These are phyloP conservation scores for Alternaria sp. DNA, from an alignment of 2,329 filamentous ascomycete species.

Conservation along the genomic window DNA sequence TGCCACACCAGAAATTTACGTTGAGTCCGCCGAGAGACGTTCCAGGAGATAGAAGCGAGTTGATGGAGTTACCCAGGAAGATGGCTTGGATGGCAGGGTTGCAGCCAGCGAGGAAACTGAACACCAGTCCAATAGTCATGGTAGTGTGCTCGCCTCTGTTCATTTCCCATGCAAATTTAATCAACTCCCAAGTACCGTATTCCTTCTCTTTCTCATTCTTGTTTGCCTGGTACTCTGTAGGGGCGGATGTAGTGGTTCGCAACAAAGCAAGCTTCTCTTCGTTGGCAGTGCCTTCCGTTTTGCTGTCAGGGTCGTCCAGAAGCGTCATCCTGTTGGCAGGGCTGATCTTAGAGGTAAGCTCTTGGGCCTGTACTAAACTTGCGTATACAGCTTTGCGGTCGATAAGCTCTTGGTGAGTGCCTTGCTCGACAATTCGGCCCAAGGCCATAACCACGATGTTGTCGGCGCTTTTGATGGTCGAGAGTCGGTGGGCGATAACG, in stretches of 20 bases:
- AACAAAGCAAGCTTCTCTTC: slow-evolving; percentile 40
- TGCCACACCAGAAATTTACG: slow-evolving; percentile 65
- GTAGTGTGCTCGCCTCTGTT: slow-evolving; percentile 46
- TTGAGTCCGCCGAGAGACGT: slow-evolving; percentile 69
- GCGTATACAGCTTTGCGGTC: slow-evolving; percentile 77
- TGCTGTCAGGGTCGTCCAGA: slow-evolving; percentile 28
- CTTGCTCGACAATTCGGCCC: slow-evolving; percentile 91
- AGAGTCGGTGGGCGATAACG: slow-evolving; percentile 93
- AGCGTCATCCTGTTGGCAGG: slow-evolving; percentile 33
- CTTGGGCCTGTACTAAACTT: slow-evolving; percentile 87
- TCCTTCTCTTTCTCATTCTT: slow-evolving; percentile 37
- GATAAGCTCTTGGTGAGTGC: slow-evolving; percentile 83
- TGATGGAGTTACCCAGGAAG: slow-evolving; percentile 88
- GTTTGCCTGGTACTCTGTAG: slow-evolving; percentile 68
- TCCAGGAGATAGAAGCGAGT: slow-evolving; percentile 67
- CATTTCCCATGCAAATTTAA: slow-evolving; percentile 45
- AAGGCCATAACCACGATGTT: slow-evolving; percentile 94
- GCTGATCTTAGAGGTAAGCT: slow-evolving; percentile 51
- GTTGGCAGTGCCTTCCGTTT: slow-evolving; percentile 25
- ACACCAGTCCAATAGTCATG: slow-evolving; percentile 55
- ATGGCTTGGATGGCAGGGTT: slow-evolving; percentile 64
- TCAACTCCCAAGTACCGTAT: slow-evolving; percentile 55
- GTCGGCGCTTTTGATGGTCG: slow-evolving; percentile 91
- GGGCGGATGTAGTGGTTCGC: slow-evolving; percentile 55
- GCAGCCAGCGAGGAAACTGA: slow-evolving; percentile 47